Evolutionary conservation across 176 grass and related monocot species (phyloP), one percentile per base, ranked within the genome.

Genomic region (Rhipidocladum racemiflorum): DNA sequence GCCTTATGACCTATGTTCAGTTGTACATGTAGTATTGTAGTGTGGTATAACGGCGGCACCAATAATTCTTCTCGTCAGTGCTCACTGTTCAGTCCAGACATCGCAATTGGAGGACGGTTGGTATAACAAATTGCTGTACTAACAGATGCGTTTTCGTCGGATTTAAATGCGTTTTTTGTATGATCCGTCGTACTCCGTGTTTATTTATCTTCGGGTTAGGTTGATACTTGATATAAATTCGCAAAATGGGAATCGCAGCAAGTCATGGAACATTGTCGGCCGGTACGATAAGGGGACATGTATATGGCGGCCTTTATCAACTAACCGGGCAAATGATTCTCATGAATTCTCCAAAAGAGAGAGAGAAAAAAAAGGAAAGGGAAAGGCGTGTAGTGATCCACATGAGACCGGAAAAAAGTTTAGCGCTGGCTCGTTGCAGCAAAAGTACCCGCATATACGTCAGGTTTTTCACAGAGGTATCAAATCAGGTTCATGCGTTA

Each of bases 261-360:
- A 50, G 34, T 50, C 75, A 20, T 66, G 81, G 75, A 67, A 48
- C 38, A 6, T 68, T 73, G 81, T 67, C 75, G 75, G 61, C 36
- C 43, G 9, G 66, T 62, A 48, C 36, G 80, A 50, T n/a, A 49
- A 46, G 74, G 86, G 39, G 75, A 84, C 87, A 87, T 11, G 49
- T 68, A 81, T 64, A 9, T 38, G 61, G 34, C 85, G 1, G 18
- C 21, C 1, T 50, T 46, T 23, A 56, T 44, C 18, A 7, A 14
- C 42, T 20, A 38, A 27, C 25, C 38, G 10, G 32, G 7, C 43
- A 29, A 65, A 79, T 80, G 59, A 78, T 81, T 44, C 50, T 54
- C 6, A 32, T 65, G 29, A 40, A 42, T 65, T 74, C 81, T 60
- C 6, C 11, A 3, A 29, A 46, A 67, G 75, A 74, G n/a, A n/a